Evolutionary conservation across 1,284 basidiomycete genomes (phyloP).

Genomic region (Chalciporus sp.): DNA sequence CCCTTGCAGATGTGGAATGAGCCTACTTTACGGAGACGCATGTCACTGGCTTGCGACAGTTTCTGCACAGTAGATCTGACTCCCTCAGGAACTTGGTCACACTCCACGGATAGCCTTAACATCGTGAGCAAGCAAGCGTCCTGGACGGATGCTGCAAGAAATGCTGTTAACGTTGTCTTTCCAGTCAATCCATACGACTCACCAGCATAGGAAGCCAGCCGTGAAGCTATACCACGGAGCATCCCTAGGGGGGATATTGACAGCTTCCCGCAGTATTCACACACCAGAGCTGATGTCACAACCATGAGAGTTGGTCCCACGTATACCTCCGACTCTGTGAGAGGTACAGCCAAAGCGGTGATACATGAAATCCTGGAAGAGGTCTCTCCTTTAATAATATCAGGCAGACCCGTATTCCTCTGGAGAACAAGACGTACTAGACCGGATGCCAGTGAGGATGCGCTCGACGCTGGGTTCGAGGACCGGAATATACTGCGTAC

Average conservation of each 20-base stretch:
- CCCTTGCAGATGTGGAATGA: conserved; percentile 3
- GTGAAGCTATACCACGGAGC: conserved; percentile 50
- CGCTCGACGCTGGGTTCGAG: conserved; percentile 58
- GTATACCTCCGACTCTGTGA: conserved; percentile 45
- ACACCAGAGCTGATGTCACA: conserved; percentile 61
- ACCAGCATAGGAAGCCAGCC: conserved; percentile 52
- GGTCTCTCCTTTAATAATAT: conserved; percentile 38
- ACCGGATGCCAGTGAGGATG: conserved; percentile 49
- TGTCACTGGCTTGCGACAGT: conserved; percentile 45
- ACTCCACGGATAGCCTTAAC: conserved; percentile 62
- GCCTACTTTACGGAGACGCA: conserved; percentile 59
- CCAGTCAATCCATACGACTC: conserved; percentile 27
- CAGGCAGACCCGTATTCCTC: conserved; percentile 11
- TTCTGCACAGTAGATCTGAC: conserved; percentile 45
- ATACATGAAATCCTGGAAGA: conserved; percentile 52
- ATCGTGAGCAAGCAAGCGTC: conserved; percentile 71
- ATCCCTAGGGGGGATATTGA: conserved; percentile 53
- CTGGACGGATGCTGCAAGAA: conserved; percentile 58
- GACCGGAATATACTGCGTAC: conserved; percentile 40
- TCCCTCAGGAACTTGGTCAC: conserved; percentile 52
- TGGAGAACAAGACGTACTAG: conserved; percentile 41
- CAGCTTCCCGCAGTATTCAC: conserved; percentile 57
- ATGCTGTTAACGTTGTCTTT: conserved; percentile 1
- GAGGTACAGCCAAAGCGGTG: conserved; percentile 50
- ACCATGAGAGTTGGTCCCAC: conserved; percentile 64